Conservation (phyloP, 176 grass and related monocot species). For the Eremochloa ophiuroides region DNA sequence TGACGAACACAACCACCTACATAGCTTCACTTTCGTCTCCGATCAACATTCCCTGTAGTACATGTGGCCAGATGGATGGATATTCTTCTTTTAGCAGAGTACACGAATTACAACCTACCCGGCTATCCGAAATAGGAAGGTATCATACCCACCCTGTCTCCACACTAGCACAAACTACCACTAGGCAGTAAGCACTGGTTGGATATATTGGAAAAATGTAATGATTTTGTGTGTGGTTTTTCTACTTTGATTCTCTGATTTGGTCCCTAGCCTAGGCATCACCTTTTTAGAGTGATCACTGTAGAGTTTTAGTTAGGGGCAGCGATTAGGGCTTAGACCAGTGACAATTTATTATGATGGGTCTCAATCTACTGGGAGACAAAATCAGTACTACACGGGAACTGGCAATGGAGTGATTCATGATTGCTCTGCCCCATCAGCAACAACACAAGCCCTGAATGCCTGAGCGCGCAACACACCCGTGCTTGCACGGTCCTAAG, state of each 20-base stretch:
- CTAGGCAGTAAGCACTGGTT: neutral
- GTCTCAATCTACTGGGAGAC: too few species aligned
- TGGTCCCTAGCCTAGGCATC: neutral
- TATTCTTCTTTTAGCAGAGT: slow-evolving; percentile 29
- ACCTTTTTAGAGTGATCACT: neutral
- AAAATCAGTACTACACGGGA: too few species aligned
- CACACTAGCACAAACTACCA: neutral
- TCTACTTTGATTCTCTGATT: neutral
- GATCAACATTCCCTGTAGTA: neutral
- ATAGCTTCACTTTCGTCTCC: neutral
- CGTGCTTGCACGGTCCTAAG: too few species aligned
- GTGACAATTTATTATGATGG: too few species aligned
- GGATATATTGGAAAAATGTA: neutral
- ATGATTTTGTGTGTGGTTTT: neutral
- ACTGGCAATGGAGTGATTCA: too few species aligned
- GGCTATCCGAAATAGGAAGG: neutral
- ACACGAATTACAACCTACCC: slow-evolving; percentile 1
- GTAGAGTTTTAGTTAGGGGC: too few species aligned
- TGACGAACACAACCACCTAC: neutral
- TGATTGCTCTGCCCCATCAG: too few species aligned
- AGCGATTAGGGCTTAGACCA: too few species aligned
- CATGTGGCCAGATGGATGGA: slow-evolving; percentile 5
- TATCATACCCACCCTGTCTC: neutral
- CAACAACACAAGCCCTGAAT: too few species aligned
- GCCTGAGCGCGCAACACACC: too few species aligned